Conservation (phyloP, 345 rosid species). For the Pseudoturritis turrita region DNA sequence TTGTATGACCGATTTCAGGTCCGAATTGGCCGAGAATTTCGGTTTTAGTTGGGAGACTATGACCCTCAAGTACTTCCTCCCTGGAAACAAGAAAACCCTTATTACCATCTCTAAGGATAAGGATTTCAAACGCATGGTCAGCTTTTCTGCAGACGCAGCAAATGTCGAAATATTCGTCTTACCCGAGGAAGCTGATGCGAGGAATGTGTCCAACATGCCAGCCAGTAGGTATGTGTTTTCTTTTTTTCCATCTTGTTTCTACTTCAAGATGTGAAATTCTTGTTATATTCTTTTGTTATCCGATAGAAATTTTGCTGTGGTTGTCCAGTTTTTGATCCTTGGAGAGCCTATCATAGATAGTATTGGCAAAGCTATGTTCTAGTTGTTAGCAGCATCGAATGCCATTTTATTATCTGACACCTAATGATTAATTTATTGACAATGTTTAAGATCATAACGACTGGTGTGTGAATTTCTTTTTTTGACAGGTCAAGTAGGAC, state of each 20-base stretch:
- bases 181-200: constrained; percentile 56
- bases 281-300: too few relatives aligned
- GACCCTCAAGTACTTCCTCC: constrained; percentile 81
- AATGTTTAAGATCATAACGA: constrained; percentile 7
- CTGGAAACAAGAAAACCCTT: constrained; percentile 74
- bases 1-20: constrained; percentile 49
- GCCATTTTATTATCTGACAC: background rate
- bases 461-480: constrained; percentile 1
- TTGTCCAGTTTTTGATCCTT: too few relatives aligned
- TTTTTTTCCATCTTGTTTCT: background rate
- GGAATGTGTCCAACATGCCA: constrained; percentile 58
- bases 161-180: constrained; percentile 62
- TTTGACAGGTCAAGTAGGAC: constrained; percentile 65
- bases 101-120: constrained; percentile 85
- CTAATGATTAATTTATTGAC: background rate
- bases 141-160: constrained; percentile 54
- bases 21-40: constrained; percentile 78
- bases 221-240: constrained; percentile 53
- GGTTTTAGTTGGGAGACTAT: constrained; percentile 46
- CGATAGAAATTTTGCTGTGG: too few relatives aligned
- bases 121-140: constrained; percentile 81
- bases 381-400: background rate
- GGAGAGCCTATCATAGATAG: too few relatives aligned
- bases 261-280: too few relatives aligned
- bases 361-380: background rate